Conservation (phyloP, 192 early-diverging fungal species). For the Umbelopsis isabellina region DNA sequence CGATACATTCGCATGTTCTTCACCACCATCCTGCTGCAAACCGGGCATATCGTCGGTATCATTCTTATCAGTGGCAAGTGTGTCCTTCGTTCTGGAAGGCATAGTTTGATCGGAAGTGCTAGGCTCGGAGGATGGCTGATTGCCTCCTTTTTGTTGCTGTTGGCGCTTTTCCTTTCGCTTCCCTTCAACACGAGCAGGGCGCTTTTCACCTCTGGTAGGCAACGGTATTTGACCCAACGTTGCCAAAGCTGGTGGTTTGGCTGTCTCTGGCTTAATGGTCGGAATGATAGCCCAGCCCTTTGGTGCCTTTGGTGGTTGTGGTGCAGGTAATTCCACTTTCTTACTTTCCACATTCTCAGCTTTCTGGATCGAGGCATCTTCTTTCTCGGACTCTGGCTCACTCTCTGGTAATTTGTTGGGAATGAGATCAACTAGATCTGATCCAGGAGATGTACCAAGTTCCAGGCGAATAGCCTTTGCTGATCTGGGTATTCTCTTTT, state of each 20-base stretch:
- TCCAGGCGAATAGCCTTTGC: slow-evolving; percentile 36
- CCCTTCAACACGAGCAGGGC: slow-evolving; percentile 35
- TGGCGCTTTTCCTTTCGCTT: slow-evolving; percentile 43
- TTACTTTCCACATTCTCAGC: background rate
- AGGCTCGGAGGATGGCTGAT: slow-evolving; percentile 12
- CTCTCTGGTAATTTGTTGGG: background rate
- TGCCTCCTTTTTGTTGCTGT: slow-evolving; percentile 34
- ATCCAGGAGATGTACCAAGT: background rate
- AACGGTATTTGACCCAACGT: slow-evolving; percentile 3
- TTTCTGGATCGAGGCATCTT: background rate
- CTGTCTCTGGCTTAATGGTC: slow-evolving; percentile 27
- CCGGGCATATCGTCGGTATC: too few species aligned
- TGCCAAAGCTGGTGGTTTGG: slow-evolving; percentile 34
- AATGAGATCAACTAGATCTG: background rate
- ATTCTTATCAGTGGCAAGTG: too few species aligned
- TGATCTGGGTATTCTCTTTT: slow-evolving; percentile 32
- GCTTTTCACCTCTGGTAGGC: slow-evolving; percentile 26
- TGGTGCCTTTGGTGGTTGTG: slow-evolving; percentile 15
- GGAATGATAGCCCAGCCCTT: background rate
- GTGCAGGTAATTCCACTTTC: slow-evolving; percentile 18
- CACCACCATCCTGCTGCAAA: too few species aligned
- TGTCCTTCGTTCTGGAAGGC: background rate
- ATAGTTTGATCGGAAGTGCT: background rate
- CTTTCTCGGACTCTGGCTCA: background rate
- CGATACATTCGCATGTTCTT: too few species aligned